These are phyloP conservation scores for Carpinus fangiana DNA, from an alignment of 306 rosid genomes.

Conservation along the genomic window DNA sequence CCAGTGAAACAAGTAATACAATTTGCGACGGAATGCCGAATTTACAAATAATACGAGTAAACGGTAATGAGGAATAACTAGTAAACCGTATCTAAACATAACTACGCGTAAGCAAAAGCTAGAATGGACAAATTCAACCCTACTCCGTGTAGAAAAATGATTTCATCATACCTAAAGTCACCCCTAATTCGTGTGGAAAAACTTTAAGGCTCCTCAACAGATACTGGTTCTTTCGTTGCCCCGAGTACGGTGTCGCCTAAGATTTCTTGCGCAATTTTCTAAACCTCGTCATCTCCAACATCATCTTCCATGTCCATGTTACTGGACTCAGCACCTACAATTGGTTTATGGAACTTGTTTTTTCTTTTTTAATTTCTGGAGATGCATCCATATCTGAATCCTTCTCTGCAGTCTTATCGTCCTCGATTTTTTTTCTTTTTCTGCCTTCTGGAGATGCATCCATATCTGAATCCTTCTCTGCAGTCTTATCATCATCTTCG, in stretches of 20 bases:
- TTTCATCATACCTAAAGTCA: background rate
- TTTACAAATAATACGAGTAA: background rate
- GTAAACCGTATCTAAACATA: background rate
- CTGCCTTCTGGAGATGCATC: constrained; percentile 30
- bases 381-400: constrained; percentile 35
- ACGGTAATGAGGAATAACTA: background rate
- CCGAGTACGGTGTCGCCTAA: background rate
- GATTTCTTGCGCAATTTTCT: constrained; percentile 17
- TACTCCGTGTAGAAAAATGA: background rate
- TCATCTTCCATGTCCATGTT: constrained; percentile 33
- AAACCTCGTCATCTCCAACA: constrained; percentile 22
- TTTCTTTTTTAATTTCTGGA: background rate
- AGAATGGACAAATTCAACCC: background rate
- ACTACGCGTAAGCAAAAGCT: background rate
- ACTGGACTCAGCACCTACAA: constrained; percentile 11
- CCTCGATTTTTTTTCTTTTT: constrained; percentile 23
- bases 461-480: constrained; percentile 34
- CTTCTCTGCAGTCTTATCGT: constrained; percentile 35
- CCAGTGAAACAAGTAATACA: background rate
- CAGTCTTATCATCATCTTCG: constrained; percentile 42
- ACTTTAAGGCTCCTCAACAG: background rate
- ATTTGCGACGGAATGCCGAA: background rate
- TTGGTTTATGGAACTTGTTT: no score
- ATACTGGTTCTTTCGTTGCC: background rate
- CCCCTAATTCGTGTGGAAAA: constrained; percentile 8